Evolutionary conservation across 75 land plant genomes (phyloP).

Genomic region (Isoetes taiwanensis): DNA sequence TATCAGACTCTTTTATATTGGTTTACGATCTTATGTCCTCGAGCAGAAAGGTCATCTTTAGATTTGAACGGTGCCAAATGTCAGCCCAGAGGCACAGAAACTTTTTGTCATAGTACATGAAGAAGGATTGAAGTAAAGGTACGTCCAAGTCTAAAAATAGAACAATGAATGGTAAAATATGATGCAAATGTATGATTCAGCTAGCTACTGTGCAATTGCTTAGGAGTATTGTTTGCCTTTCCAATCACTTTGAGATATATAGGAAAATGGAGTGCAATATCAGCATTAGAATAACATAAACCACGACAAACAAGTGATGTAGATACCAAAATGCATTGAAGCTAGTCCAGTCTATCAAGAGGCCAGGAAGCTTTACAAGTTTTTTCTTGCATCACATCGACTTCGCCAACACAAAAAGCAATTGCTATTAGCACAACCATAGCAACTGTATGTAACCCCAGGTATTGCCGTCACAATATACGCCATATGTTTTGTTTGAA

Average conservation of each 20-base stretch:
- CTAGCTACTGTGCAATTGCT: too few relatives aligned
- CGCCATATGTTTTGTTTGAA: slow-evolving; percentile 37
- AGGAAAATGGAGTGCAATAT: slow-evolving; percentile 48
- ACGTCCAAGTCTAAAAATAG: too few relatives aligned
- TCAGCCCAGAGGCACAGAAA: too few relatives aligned
- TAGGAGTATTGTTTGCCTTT: slow-evolving; percentile 61
- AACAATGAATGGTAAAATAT: too few relatives aligned
- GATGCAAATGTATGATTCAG: too few relatives aligned
- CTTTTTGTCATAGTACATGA: too few relatives aligned
- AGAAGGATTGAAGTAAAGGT: too few relatives aligned
- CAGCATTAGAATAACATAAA: slow-evolving; percentile 42
- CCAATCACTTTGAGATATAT: slow-evolving; percentile 36
- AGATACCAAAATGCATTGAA: slow-evolving; percentile 89
- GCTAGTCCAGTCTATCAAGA: slow-evolving; percentile 46
- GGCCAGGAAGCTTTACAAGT: slow-evolving; percentile 54
- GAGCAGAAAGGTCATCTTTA: too few relatives aligned
- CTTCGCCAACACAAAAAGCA: slow-evolving; percentile 55
- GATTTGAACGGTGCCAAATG: too few relatives aligned
- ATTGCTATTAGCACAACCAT: slow-evolving; percentile 52
- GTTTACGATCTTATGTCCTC: too few relatives aligned
- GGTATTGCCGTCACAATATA: slow-evolving; percentile 19
- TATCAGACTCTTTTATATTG: too few relatives aligned
- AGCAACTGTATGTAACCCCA: slow-evolving; percentile 51
- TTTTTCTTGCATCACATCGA: slow-evolving; percentile 56
- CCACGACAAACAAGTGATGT: slow-evolving; percentile 56